These are phyloP conservation scores for Macrocystidia cucumis DNA, from an alignment of 1,284 basidiomycete genomes.

Conservation along the genomic window DNA sequence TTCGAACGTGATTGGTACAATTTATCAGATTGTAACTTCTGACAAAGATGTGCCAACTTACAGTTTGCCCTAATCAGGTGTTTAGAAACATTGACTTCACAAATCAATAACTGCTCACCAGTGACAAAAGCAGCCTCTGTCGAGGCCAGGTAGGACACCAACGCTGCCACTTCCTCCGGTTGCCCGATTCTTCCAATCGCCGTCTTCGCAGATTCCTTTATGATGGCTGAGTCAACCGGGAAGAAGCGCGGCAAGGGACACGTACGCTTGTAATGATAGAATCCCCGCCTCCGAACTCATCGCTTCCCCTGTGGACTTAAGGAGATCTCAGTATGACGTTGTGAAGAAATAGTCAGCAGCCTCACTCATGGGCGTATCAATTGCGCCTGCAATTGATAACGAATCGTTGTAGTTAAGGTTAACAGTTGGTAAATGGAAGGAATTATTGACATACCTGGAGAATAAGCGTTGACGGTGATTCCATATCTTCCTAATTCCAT, in stretches of 20 bases:
- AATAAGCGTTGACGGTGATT: slow-evolving; percentile 24
- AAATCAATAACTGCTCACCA: no score
- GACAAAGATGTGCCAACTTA: no score
- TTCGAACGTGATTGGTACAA: no score
- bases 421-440: not conserved
- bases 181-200: slow-evolving; percentile 9
- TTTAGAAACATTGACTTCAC: no score
- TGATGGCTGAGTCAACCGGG: not conserved
- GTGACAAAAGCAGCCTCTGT: slow-evolving; percentile 17
- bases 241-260: not conserved
- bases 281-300: not conserved
- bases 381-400: slow-evolving; percentile 7
- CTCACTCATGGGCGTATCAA: slow-evolving; percentile 11
- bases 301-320: not conserved
- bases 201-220: slow-evolving; percentile 4
- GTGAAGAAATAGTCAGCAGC: no score
- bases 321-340: not conserved
- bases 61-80: no score
- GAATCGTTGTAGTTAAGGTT: no score
- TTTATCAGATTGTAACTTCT: no score
- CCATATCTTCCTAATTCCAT: slow-evolving; percentile 17
- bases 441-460: slow-evolving; percentile 14
- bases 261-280: not conserved
- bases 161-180: slow-evolving; percentile 13
- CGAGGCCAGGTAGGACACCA: slow-evolving; percentile 17